These are phyloP conservation scores for Bombardia bombarda DNA, from an alignment of 495 filamentous ascomycete species.

Conservation along the genomic window DNA sequence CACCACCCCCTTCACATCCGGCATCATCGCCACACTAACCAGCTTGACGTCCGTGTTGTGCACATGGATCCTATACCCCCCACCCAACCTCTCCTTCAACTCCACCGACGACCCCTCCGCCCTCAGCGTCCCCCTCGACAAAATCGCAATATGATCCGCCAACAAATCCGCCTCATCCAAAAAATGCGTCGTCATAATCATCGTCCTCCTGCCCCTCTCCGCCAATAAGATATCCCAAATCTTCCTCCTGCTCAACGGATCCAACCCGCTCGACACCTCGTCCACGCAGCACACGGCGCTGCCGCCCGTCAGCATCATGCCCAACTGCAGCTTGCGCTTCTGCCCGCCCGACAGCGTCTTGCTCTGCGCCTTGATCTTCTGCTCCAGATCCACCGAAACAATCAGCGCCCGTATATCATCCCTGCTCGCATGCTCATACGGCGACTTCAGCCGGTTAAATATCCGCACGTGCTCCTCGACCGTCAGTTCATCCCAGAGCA, in stretches of 20 bases:
- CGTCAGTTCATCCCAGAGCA: slow-evolving; percentile 78
- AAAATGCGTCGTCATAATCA: slow-evolving; percentile 81
- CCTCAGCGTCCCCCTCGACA: slow-evolving; percentile 63
- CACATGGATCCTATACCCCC: slow-evolving; percentile 71
- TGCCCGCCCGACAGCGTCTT: slow-evolving; percentile 77
- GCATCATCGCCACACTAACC: slow-evolving; percentile 34
- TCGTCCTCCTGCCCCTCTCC: slow-evolving; percentile 67
- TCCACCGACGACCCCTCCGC: slow-evolving; percentile 71
- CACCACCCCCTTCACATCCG: slow-evolving; percentile 44
- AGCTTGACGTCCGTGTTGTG: no score
- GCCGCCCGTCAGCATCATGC: slow-evolving; percentile 89
- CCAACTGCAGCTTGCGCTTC: slow-evolving; percentile 82
- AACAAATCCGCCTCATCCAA: slow-evolving; percentile 72
- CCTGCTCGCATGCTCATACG: slow-evolving; percentile 40
- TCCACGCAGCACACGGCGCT: slow-evolving; percentile 81
- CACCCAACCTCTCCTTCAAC: slow-evolving; percentile 59
- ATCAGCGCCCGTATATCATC: slow-evolving; percentile 53
- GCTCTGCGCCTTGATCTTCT: slow-evolving; percentile 57
- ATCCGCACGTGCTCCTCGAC: slow-evolving; percentile 72
- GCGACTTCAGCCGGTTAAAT: slow-evolving; percentile 70
- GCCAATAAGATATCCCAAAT: slow-evolving; percentile 85
- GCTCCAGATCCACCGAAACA: slow-evolving; percentile 56
- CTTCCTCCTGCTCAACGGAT: slow-evolving; percentile 72
- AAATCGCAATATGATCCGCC: slow-evolving; percentile 69
- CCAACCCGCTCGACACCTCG: slow-evolving; percentile 75